A percentile compares a stretch with the other conserved stretches of the same genome.
Conservation (phyloP, 257 asterid species). For the Solanum pinnatisectum region DNA sequence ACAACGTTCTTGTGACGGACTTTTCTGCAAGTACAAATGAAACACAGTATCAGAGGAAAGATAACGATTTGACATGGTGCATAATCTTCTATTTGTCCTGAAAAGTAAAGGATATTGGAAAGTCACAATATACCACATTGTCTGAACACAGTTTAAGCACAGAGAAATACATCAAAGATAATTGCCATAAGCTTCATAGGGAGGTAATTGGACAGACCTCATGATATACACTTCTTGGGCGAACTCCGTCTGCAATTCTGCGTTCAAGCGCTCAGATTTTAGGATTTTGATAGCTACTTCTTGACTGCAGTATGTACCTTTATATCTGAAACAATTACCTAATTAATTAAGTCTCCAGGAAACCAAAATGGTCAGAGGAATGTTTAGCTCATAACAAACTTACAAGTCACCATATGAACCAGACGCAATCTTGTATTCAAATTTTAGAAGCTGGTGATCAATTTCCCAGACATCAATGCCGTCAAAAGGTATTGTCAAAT, state of each 20-base stretch:
- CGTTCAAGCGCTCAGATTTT: constrained; percentile 72
- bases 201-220: constrained; percentile 47
- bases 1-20: constrained; percentile 96
- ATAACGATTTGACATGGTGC: background rate
- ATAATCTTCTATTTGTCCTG: background rate
- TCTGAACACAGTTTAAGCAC: background rate
- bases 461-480: constrained; percentile 51
- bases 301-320: constrained; percentile 76
- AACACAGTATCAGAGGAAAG: constrained; percentile 1
- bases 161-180: background rate
- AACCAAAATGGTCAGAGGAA: constrained; percentile 5
- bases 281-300: constrained; percentile 96
- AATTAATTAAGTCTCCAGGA: background rate
- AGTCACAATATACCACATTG: background rate
- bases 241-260: constrained; percentile 85
- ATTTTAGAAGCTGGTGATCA: constrained; percentile 26
- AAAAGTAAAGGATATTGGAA: background rate
- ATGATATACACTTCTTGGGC: constrained; percentile 96
- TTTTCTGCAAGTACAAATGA: constrained; percentile 54
- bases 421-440: constrained; percentile 34
- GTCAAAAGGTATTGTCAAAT: constrained; percentile 34
- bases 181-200: background rate
- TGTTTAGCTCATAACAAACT: constrained; percentile 2
- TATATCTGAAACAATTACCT: constrained; percentile 45
- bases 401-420: constrained; percentile 49